These are phyloP conservation scores for Russula emetica DNA, from an alignment of 768 basidiomycete species.

Conservation along the genomic window DNA sequence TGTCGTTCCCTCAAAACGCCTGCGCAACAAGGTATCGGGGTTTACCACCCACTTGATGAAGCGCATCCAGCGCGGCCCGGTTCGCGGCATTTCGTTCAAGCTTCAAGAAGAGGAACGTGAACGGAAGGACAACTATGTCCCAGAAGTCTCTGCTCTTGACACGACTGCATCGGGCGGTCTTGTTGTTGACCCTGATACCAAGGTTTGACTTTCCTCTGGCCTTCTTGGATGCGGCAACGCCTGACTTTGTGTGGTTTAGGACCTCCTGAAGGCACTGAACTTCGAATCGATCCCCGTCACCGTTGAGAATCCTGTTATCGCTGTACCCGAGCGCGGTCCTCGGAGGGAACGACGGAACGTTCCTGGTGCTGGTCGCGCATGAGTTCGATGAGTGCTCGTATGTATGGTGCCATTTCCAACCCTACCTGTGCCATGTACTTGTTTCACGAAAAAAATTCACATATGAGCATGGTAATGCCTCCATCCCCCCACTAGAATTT, in stretches of 20 bases:
- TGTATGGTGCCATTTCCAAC: slow-evolving; percentile 8
- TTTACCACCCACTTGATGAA: slow-evolving; percentile 99
- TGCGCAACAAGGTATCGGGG: slow-evolving; percentile 99
- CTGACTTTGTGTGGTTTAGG: slow-evolving; percentile 42
- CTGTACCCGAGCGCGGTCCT: slow-evolving; percentile 62
- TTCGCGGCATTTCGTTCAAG: slow-evolving; percentile 99
- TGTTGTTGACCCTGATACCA: slow-evolving; percentile 90
- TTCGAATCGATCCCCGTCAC: slow-evolving; percentile 86
- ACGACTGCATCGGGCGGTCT: slow-evolving; percentile 58
- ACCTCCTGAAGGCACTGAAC: slow-evolving; percentile 86
- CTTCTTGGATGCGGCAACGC: not conserved
- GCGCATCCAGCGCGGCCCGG: slow-evolving; percentile 97
- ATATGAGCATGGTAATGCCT: slow-evolving; percentile 1
- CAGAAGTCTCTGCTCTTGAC: slow-evolving; percentile 95
- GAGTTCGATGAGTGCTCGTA: slow-evolving; percentile 13
- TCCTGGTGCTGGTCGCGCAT: slow-evolving; percentile 68
- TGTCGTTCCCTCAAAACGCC: slow-evolving; percentile 94
- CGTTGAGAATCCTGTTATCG: slow-evolving; percentile 60
- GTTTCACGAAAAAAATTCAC: slow-evolving; percentile 8
- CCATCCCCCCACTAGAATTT: not conserved
- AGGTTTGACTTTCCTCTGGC: slow-evolving; percentile 51
- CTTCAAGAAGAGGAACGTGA: slow-evolving; percentile 99
- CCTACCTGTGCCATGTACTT: slow-evolving; percentile 13
- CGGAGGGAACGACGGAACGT: slow-evolving; percentile 75
- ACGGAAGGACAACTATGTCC: slow-evolving; percentile 98